These are phyloP conservation scores for cucumber (Cucumis sativus) DNA, from an alignment of 306 rosid species.

Conservation along the genomic window DNA sequence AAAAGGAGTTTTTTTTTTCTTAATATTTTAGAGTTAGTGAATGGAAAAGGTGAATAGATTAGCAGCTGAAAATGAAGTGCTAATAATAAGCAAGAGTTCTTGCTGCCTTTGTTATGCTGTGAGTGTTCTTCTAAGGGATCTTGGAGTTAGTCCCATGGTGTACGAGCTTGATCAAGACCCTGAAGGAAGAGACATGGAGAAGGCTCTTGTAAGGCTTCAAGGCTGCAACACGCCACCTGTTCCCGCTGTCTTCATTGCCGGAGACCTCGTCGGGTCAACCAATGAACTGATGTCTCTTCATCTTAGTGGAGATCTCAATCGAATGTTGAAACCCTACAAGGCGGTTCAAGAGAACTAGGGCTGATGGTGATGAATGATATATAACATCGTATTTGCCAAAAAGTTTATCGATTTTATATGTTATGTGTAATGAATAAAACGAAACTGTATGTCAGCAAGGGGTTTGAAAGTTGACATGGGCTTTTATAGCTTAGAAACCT, in stretches of 20 bases:
- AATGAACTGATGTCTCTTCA: constrained; percentile 67
- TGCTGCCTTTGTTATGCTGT: constrained; percentile 61
- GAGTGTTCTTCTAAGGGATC: constrained; percentile 31
- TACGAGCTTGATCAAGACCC: constrained; percentile 53
- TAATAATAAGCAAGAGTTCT: constrained; percentile 55
- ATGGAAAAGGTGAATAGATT: constrained; percentile 55
- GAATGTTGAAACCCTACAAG: constrained; percentile 29
- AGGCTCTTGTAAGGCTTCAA: constrained; percentile 30
- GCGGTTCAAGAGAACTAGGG: neutral
- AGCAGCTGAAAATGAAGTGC: constrained; percentile 42
- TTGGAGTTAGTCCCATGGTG: constrained; percentile 33
- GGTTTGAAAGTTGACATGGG: neutral
- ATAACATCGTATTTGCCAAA: neutral
- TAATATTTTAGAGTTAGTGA: neutral
- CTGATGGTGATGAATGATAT: neutral
- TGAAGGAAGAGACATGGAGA: constrained; percentile 53
- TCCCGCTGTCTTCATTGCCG: constrained; percentile 57
- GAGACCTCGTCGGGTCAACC: constrained; percentile 45
- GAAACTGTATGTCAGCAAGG: neutral
- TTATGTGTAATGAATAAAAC: neutral
- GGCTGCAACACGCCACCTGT: constrained; percentile 39
- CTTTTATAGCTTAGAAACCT: neutral
- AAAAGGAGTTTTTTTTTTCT: neutral
- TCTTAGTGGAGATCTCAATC: constrained; percentile 42
- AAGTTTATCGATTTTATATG: neutral